phyloP scores from a whole-genome alignment of 2,329 filamentous ascomycete species.

The Rosellinia necatrix region DNA sequence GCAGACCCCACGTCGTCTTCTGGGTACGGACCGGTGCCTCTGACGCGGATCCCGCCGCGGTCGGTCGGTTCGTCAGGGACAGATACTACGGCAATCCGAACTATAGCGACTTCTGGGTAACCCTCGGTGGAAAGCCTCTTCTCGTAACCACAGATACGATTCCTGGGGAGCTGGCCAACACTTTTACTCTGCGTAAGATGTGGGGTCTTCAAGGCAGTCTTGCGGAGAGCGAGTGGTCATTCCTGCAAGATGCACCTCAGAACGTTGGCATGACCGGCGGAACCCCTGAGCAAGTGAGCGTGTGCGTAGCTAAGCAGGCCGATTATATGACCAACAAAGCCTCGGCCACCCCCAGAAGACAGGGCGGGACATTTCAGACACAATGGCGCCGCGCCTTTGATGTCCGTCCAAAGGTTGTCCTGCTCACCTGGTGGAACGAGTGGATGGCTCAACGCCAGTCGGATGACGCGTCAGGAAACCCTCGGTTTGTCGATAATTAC shows the following conservation, averaged over 20 bases:
- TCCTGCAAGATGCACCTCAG: conserved; percentile 1
- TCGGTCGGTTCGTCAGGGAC: too few relatives aligned
- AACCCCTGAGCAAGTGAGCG: background rate
- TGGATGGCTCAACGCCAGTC: conserved; percentile 1
- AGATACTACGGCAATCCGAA: too few relatives aligned
- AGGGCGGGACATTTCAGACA: background rate
- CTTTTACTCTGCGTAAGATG: conserved; percentile 3
- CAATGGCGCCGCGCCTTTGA: background rate
- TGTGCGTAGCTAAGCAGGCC: background rate
- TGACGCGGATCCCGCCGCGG: too few relatives aligned
- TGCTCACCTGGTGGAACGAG: conserved; percentile 4
- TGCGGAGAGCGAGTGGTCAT: conserved; percentile 4
- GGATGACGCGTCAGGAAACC: background rate
- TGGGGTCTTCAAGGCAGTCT: background rate
- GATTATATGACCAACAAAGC: background rate
- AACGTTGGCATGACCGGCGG: background rate
- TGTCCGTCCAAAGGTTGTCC: background rate
- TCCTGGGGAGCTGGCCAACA: background rate
- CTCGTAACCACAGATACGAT: too few relatives aligned
- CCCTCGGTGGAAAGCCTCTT: too few relatives aligned
- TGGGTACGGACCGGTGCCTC: too few relatives aligned
- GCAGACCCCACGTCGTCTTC: too few relatives aligned
- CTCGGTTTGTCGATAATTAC: background rate
- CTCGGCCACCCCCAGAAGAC: background rate
- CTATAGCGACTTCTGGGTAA: too few relatives aligned